These are phyloP conservation scores for Xerocomus potaroensis DNA, from an alignment of 768 basidiomycete genomes.

Conservation along the genomic window DNA sequence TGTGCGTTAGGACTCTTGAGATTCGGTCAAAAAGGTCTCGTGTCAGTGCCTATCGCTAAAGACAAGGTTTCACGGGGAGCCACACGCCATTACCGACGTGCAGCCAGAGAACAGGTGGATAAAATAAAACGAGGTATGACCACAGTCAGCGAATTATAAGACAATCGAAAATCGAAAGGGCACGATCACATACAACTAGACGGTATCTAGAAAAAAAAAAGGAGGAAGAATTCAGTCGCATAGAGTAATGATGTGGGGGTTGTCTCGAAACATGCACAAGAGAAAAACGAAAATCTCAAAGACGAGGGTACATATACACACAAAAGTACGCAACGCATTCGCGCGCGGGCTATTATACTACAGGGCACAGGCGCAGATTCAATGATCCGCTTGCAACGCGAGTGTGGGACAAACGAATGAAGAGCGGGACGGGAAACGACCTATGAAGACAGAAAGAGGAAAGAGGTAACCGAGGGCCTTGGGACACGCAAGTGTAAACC, in stretches of 20 bases:
- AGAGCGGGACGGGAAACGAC: conserved; percentile 14
- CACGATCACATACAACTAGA: conserved; percentile 6
- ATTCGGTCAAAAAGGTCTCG: no score
- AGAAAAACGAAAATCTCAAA: neutral
- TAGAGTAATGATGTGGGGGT: conserved; percentile 12
- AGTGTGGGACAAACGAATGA: conserved; percentile 6
- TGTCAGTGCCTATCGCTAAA: no score
- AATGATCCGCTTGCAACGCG: conserved; percentile 10
- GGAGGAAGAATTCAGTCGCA: no score
- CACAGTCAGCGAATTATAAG: no score
- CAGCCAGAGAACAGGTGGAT: neutral
- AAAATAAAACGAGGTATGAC: no score
- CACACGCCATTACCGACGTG: neutral
- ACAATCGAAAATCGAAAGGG: conserved; percentile 1
- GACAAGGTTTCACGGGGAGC: no score
- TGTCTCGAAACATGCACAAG: neutral
- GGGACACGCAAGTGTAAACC: conserved; percentile 12
- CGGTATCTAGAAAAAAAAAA: conserved; percentile 9
- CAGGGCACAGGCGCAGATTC: conserved; percentile 20
- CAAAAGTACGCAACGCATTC: conserved; percentile 17
- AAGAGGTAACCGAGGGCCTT: conserved; percentile 7
- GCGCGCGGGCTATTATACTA: conserved; percentile 22
- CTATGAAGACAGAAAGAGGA: conserved; percentile 31
- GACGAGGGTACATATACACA: conserved; percentile 30
- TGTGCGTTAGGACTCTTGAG: no score